A percentile compares a stretch with the other conserved stretches of the same genome.
Conservation (phyloP, 345 rosid genomes). For the Acer negundo region DNA sequence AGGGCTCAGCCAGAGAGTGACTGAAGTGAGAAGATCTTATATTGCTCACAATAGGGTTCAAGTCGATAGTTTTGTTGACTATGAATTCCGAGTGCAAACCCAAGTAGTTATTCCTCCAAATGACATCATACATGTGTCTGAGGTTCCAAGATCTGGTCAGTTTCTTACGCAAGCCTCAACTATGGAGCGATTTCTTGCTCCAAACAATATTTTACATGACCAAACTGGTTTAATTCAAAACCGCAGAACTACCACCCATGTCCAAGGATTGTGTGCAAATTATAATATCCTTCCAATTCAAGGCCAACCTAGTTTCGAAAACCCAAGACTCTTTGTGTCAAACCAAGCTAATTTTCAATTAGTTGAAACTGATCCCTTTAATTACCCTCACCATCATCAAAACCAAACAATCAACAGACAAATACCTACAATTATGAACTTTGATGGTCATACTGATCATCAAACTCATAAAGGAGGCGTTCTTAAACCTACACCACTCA, state of each 20-base stretch:
- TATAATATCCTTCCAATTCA: background rate
- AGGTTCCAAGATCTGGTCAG: background rate
- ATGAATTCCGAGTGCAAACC: background rate
- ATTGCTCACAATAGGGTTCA: background rate
- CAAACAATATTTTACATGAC: background rate
- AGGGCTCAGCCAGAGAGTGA: background rate
- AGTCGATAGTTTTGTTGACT: constrained; percentile 11
- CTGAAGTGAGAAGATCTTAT: constrained; percentile 14
- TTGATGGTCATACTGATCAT: no score
- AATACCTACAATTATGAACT: no score
- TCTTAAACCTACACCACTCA: no score
- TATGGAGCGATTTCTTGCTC: background rate
- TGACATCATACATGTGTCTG: background rate
- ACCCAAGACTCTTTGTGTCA: background rate
- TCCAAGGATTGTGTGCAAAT: background rate
- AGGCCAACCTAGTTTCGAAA: constrained; percentile 6
- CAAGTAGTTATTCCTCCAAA: constrained; percentile 1
- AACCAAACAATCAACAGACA: no score
- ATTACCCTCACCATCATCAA: no score
- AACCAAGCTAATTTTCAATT: background rate
- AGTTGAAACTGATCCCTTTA: no score
- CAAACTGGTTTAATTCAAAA: no score
- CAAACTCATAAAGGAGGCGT: no score
- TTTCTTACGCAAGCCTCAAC: constrained; percentile 1
- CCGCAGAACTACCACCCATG: background rate